Evolutionary conservation across 2,329 filamentous ascomycete genomes (phyloP).

Genomic region (Trichothecium roseum): DNA sequence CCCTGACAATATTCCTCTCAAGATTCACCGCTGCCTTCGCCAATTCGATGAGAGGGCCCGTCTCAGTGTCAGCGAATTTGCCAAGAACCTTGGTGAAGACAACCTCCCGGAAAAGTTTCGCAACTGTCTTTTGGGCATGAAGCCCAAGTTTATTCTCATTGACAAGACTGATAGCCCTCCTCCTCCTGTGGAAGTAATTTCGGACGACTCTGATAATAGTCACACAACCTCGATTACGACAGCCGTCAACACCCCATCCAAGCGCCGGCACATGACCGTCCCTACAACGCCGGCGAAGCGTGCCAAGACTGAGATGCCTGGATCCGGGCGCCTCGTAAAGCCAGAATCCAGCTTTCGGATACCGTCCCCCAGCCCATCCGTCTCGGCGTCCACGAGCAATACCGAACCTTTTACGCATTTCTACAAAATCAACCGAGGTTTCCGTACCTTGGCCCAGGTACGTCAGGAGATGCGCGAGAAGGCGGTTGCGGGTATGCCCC

Average conservation of each 20-base stretch:
- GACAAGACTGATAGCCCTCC: slow-evolving; percentile 17
- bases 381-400: slow-evolving; percentile 6
- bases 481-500: slow-evolving; percentile 46
- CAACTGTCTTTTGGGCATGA: slow-evolving; percentile 31
- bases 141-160: slow-evolving; percentile 34
- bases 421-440: slow-evolving; percentile 24
- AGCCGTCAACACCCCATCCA: slow-evolving; percentile 16
- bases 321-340: too few relatives aligned
- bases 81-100: slow-evolving; percentile 26
- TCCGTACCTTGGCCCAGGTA: slow-evolving; percentile 39
- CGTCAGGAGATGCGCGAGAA: slow-evolving; percentile 42
- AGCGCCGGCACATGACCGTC: slow-evolving; percentile 16
- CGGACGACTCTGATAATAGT: slow-evolving; percentile 17
- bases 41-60: slow-evolving; percentile 44
- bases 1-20: slow-evolving; percentile 55
- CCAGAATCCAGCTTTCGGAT: not conserved
- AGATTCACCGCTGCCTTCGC: slow-evolving; percentile 49
- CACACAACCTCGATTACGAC: not conserved
- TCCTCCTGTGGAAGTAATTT: slow-evolving; percentile 24
- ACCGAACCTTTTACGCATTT: slow-evolving; percentile 27
- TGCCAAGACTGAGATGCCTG: too few relatives aligned
- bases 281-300: slow-evolving; percentile 6
- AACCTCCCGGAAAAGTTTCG: slow-evolving; percentile 41
- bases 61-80: slow-evolving; percentile 39
- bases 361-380: slow-evolving; percentile 8